Evolutionary conservation across 1,284 basidiomycete genomes (phyloP), one percentile per base, ranked within the genome.

Genomic region (Ceratobasidium sp.): DNA sequence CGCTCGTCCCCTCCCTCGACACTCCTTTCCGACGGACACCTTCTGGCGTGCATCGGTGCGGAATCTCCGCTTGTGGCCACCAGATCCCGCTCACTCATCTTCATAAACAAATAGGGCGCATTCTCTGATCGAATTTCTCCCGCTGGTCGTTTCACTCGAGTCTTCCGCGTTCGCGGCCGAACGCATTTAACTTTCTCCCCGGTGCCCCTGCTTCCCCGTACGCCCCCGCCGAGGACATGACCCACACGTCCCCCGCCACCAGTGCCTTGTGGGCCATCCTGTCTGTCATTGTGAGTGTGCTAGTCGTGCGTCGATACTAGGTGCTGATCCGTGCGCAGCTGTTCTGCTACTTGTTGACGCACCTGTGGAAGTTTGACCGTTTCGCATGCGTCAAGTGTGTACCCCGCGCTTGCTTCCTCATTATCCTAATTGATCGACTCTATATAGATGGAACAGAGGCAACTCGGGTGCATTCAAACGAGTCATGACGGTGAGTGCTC

Each of bases 281-380:
- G 24, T 74, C 73, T 37, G 56, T 41, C 24, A 58, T 76, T 24
- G 75, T 76, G 41, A 59, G 53, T 56, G 13, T 71, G 41, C 29
- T 9, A 14, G 37, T n/a, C 48, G 39, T 31, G 19, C 11, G 29
- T 16, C 24, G n/a, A n/a, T n/a, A 51, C 8, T 37, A 29, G 43
- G 34, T 56, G 22, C n/a, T 46, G 51, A 31, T 6, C 63, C 16
- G 14, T 1, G 59, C 22, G 14, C 34, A 69, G 69, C 48, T 69
- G 31, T 66, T 74, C 39, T 66, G 54, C 64, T 69, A 75, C 41
- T 53, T 73, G n/a, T 51, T 73, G 11, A 61, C 63, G 8, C 76
- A 76, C 51, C 41, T 76, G 7, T 76, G 72, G 75, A 73, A 62
- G 51, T 76, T 75, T 59, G 76, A 76, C 43, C 48, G 74, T 22